Base-by-base conservation (phyloP, 2,329 filamentous ascomycete genomes). In the Fusarium vanettenii region DNA sequence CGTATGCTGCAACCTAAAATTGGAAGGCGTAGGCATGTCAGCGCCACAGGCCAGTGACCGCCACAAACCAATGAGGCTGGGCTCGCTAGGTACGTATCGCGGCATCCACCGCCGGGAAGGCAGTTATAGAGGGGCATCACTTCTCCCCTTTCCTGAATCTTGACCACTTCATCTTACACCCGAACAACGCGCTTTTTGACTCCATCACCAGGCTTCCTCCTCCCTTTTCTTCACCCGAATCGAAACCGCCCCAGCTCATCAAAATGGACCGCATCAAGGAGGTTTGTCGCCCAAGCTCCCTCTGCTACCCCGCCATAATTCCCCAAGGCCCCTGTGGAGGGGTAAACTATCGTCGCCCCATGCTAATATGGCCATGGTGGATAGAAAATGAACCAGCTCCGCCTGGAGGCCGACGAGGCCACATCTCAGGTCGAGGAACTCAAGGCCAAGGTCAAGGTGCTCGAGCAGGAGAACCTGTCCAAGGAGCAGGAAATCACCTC, bases 401-500 rank as follows among this genome's bases (percentile, higher is more conserved):
- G 96, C 84, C 87, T 96, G 86, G 95, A 98, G 90, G 94, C 95
- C 81, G 97, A 98, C 82, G 93, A 97, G 84, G 92, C 94, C 76
- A 87, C 91, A 76, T 86, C 89, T 83, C 93, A 96, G 87, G 92
- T 93, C 76, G 94, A 98, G 83, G 96, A 98, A 87, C 91, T 97
- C 78, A 92, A 97, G 87, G 78, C 86, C 80, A 95, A 94, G 87
- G 90, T 98, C 87, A 98, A 98, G 90, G 85, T 87, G 64, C 90
- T 98, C 75, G 95, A 99, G 87, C 93, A 98, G 86, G 96, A 98
- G 88, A 98, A 95, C 85, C 90, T 98, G 74, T 89, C 93, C 83
- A 98, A 98, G 89, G 97, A 98, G 88, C 95, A 98, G 87, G 96
- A 98, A 85, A 97, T 98, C 85, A 97, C 94, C 78, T 98, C 97